Evolutionary conservation across 1,139 yeast species (phyloP).

Genomic region (Scheffersomyces quercinus): DNA sequence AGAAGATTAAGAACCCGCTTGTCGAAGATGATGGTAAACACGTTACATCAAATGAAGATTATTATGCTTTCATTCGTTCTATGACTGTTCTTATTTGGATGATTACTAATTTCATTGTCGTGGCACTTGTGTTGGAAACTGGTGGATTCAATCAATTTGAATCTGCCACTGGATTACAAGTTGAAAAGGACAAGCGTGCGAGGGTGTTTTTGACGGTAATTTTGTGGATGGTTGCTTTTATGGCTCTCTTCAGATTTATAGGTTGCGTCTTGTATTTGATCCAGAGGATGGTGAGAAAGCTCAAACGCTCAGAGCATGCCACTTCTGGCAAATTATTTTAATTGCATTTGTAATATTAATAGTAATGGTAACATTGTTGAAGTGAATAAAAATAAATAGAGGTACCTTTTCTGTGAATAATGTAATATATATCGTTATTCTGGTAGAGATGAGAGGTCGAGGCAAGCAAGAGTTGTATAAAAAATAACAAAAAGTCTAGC

Average conservation of each 20-base stretch:
- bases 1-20: conserved; percentile 53
- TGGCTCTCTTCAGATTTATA: conserved; percentile 71
- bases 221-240: conserved; percentile 78
- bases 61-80: conserved; percentile 78
- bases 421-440: too few relatives aligned
- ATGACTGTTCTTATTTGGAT: conserved; percentile 82
- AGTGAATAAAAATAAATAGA: too few relatives aligned
- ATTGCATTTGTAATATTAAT: too few relatives aligned
- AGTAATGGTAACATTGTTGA: too few relatives aligned
- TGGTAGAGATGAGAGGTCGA: too few relatives aligned
- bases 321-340: neutral
- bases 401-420: too few relatives aligned
- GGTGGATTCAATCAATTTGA: conserved; percentile 56
- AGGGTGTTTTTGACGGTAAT: conserved; percentile 66
- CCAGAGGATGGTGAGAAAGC: conserved; percentile 25
- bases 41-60: conserved; percentile 56
- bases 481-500: too few relatives aligned
- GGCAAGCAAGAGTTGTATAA: too few relatives aligned
- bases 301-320: conserved; percentile 9
- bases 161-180: conserved; percentile 6
- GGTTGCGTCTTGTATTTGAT: conserved; percentile 67
- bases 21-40: conserved; percentile 30
- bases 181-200: conserved; percentile 25
- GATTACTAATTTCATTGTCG: conserved; percentile 67
- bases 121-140: conserved; percentile 70